phyloP scores from a whole-genome alignment of 441 rosid species.

The Raphanus hybrid region DNA sequence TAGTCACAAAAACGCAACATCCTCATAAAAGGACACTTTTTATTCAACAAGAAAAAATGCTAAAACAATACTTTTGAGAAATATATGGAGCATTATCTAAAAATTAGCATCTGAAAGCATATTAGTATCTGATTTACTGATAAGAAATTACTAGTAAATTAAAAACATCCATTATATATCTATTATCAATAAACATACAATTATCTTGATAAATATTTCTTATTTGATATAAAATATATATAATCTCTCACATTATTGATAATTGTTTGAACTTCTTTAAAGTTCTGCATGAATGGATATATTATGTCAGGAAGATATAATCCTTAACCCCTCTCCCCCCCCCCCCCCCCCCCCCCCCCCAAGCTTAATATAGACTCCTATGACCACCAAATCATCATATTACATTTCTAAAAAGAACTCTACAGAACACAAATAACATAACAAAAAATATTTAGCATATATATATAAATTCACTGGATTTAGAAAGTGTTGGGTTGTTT shows the following conservation, averaged over 20 bases:
- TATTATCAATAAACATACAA: neutral
- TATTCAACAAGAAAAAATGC: too few species aligned
- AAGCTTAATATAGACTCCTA: slow-evolving; percentile 31
- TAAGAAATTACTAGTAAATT: neutral
- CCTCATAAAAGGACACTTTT: too few species aligned
- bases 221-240: slow-evolving; percentile 13
- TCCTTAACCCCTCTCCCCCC: neutral
- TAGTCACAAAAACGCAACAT: too few species aligned
- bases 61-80: neutral
- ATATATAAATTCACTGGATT: slow-evolving; percentile 27
- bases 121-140: neutral
- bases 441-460: slow-evolving; percentile 20
- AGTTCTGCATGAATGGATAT: slow-evolving; percentile 1
- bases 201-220: neutral
- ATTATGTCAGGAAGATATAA: neutral
- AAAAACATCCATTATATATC: neutral
- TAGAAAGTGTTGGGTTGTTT: slow-evolving; percentile 43
- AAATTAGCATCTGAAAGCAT: neutral
- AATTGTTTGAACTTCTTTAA: neutral
- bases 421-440: slow-evolving; percentile 30
- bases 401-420: slow-evolving; percentile 32
- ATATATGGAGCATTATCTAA: neutral
- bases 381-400: slow-evolving; percentile 34
- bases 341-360: neutral
- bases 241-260: neutral